Conservation (phyloP, 139 green algal genomes). For the Chlorella sp. region DNA sequence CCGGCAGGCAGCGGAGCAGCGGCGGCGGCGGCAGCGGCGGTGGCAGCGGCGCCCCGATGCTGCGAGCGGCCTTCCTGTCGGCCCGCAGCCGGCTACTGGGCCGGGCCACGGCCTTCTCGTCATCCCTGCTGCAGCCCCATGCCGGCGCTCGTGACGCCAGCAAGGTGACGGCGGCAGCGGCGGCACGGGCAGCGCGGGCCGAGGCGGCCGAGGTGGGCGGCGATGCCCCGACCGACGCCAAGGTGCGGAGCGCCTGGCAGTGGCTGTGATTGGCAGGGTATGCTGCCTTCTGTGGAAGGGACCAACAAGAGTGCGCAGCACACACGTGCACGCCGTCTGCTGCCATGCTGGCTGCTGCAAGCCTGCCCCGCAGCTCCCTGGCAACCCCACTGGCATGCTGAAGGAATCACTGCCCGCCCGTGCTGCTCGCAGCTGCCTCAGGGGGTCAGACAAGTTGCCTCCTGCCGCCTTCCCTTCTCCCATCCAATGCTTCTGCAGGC, state of each 20-base stretch:
- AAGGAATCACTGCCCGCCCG: neutral
- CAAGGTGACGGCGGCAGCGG: conserved; percentile 10
- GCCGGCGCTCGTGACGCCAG: neutral
- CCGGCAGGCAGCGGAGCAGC: neutral
- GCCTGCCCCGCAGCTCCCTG: too few relatives aligned
- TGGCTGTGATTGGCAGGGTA: neutral
- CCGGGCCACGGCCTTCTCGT: conserved; percentile 8
- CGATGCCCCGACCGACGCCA: neutral
- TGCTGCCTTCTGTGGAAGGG: too few relatives aligned
- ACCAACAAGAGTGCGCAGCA: too few relatives aligned
- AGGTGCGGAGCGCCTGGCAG: neutral
- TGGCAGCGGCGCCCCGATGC: neutral
- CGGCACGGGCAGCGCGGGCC: neutral
- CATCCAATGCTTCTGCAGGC: conserved; percentile 34
- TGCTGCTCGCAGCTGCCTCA: too few relatives aligned
- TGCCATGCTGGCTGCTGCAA: neutral
- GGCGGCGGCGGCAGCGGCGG: neutral
- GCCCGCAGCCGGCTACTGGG: conserved; percentile 6
- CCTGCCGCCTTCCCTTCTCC: neutral
- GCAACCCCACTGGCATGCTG: too few relatives aligned
- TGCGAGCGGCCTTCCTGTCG: neutral
- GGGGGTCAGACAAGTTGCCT: neutral
- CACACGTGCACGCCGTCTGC: too few relatives aligned
- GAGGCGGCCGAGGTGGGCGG: neutral
- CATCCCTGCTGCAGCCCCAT: neutral